These are phyloP conservation scores for Sphenostylis stenocarpa DNA, from an alignment of 306 rosid genomes.

Conservation along the genomic window DNA sequence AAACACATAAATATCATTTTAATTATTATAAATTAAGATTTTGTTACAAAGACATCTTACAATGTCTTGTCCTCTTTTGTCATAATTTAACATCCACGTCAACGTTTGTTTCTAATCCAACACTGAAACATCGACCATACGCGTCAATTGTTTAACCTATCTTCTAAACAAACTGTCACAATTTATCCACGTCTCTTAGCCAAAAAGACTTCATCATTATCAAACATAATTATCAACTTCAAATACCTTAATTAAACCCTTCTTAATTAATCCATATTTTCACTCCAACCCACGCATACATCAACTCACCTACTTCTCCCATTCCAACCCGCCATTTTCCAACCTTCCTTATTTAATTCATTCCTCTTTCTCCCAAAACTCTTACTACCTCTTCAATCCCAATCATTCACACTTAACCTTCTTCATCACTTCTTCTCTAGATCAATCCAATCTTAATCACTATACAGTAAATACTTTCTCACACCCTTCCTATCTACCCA, in stretches of 20 bases:
- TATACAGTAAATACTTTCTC: no score
- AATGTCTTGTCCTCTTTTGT: no score
- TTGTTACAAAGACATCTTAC: no score
- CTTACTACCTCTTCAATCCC: not conserved
- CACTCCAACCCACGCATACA: not conserved
- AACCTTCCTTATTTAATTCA: not conserved
- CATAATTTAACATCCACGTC: no score
- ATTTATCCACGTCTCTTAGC: slow-evolving; percentile 24
- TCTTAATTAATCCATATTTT: not conserved
- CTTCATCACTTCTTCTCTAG: not conserved
- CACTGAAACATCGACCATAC: not conserved
- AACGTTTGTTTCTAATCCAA: no score
- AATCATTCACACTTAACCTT: not conserved
- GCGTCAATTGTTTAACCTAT: not conserved
- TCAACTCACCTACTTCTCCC: slow-evolving; percentile 26
- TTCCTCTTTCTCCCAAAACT: not conserved
- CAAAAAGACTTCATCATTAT: not conserved
- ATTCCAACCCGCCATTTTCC: slow-evolving; percentile 26
- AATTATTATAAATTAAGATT: no score
- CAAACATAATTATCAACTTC: not conserved
- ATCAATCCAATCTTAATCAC: slow-evolving; percentile 22
- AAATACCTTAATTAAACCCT: not conserved
- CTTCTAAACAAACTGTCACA: not conserved
- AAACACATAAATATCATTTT: no score
- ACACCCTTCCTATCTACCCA: not conserved